Conservation (phyloP, 495 filamentous ascomycete genomes). For the Penicillium lividum region DNA sequence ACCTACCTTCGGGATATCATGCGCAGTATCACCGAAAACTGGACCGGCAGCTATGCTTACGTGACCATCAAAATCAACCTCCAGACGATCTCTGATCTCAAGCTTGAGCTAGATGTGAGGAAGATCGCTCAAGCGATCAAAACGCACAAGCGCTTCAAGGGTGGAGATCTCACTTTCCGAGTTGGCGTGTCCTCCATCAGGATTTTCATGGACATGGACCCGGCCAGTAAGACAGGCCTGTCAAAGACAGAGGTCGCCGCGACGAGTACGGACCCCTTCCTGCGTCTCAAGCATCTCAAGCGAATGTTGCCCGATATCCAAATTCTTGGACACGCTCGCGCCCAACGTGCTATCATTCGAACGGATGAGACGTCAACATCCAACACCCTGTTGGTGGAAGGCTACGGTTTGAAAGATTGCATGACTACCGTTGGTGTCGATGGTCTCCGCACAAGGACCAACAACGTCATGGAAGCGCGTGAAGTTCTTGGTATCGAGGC, state of each 20-base stretch:
- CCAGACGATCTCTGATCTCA: conserved; percentile 71
- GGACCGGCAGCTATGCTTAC: conserved; percentile 71
- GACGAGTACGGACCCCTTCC: conserved; percentile 67
- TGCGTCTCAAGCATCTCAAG: conserved; percentile 80
- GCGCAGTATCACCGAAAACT: conserved; percentile 76
- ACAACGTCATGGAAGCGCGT: conserved; percentile 86
- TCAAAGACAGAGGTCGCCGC: conserved; percentile 56
- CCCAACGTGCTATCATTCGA: conserved; percentile 85
- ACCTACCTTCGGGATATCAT: conserved; percentile 58
- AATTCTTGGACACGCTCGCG: conserved; percentile 84
- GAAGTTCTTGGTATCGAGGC: conserved; percentile 98
- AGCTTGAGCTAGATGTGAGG: conserved; percentile 67
- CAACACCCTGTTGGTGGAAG: conserved; percentile 84
- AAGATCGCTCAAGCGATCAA: conserved; percentile 74
- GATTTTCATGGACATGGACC: conserved; percentile 57
- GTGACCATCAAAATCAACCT: conserved; percentile 76
- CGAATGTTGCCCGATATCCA: conserved; percentile 75
- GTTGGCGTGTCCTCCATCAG: conserved; percentile 55
- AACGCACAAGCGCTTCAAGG: conserved; percentile 76
- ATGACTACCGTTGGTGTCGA: conserved; percentile 91
- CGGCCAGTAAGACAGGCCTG: conserved; percentile 51
- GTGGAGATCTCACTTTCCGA: conserved; percentile 52
- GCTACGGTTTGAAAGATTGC: conserved; percentile 84
- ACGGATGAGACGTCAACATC: conserved; percentile 60
- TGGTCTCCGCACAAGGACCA: conserved; percentile 69